phyloP scores from a whole-genome alignment of 2,329 filamentous ascomycete genomes.

The Diaporthe citriasiana region DNA sequence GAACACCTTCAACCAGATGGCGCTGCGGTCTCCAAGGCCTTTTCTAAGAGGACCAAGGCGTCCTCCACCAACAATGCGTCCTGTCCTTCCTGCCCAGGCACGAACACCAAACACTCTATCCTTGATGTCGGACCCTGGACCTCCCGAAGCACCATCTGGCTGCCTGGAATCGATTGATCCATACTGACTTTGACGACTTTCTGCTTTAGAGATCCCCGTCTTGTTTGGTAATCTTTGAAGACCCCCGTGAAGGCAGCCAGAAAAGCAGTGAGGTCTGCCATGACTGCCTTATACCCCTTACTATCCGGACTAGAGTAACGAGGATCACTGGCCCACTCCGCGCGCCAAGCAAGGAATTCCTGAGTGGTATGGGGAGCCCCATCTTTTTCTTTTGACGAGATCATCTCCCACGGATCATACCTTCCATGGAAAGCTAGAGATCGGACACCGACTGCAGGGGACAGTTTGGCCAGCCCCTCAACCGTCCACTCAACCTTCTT shows the following conservation, averaged over 20 bases:
- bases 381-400: conserved; percentile 15
- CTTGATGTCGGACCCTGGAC: conserved; percentile 25
- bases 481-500: conserved; percentile 39
- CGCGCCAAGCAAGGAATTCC: conserved; percentile 32
- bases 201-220: conserved; percentile 1
- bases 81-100: neutral
- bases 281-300: conserved; percentile 40
- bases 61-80: conserved; percentile 33
- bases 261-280: conserved; percentile 42
- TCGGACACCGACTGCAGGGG: conserved; percentile 35
- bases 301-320: neutral
- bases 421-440: conserved; percentile 39
- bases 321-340: conserved; percentile 8
- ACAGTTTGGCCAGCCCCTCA: conserved; percentile 30
- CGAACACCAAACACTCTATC: conserved; percentile 37
- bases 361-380: conserved; percentile 5
- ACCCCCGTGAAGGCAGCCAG: conserved; percentile 38
- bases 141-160: conserved; percentile 28
- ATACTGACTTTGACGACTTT: conserved; percentile 10
- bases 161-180: neutral
- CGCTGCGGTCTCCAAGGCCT: neutral
- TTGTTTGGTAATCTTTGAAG: conserved; percentile 5
- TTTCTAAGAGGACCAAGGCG: conserved; percentile 19
- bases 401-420: conserved; percentile 37
- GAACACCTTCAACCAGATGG: neutral